Conservation (phyloP, 768 basidiomycete genomes). For the Amanita subjunquillea region DNA sequence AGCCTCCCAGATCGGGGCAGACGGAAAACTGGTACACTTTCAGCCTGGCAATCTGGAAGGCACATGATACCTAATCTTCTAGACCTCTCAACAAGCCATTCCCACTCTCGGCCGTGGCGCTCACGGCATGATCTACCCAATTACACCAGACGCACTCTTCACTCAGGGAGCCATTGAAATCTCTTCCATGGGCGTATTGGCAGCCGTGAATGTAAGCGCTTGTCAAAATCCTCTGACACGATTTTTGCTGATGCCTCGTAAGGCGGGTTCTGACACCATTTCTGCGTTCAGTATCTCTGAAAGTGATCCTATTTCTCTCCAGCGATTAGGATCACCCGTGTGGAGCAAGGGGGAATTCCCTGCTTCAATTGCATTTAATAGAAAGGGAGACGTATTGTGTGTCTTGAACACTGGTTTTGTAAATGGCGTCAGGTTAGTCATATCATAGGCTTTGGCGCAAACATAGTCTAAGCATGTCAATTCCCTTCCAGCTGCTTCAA, state of each 20-base stretch:
- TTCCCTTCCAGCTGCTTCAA: background rate
- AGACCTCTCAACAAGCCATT: conserved; percentile 13
- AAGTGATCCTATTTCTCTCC: background rate
- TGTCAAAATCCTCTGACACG: background rate
- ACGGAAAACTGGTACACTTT: conserved; percentile 28
- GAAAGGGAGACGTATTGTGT: background rate
- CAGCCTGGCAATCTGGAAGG: background rate
- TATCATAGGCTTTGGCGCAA: background rate
- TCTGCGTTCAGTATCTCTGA: background rate
- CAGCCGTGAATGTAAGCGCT: background rate
- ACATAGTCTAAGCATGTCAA: background rate
- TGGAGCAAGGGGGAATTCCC: background rate
- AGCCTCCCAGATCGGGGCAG: conserved; percentile 24
- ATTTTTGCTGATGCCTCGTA: background rate
- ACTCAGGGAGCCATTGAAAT: background rate
- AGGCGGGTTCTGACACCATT: background rate
- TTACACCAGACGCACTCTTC: background rate
- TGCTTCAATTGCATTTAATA: background rate
- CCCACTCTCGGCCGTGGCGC: background rate
- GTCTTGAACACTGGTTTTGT: background rate
- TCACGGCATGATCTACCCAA: background rate
- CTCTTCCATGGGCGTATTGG: background rate
- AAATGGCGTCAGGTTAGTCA: background rate
- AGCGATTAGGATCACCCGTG: background rate
- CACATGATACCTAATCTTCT: background rate